These are phyloP conservation scores for Knoxia roxburghii DNA, from an alignment of 257 asterid genomes.

Conservation along the genomic window DNA sequence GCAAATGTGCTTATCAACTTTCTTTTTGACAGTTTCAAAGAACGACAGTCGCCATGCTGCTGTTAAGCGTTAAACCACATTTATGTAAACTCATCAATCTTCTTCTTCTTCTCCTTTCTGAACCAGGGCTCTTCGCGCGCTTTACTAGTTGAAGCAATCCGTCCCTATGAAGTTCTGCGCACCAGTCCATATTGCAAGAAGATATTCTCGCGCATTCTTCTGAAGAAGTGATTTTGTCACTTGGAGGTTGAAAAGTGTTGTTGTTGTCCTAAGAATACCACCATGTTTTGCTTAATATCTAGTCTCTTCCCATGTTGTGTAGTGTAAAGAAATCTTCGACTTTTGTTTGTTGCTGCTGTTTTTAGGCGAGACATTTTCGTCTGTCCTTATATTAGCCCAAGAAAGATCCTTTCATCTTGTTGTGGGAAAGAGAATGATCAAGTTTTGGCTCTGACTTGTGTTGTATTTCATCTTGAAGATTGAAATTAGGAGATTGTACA, in stretches of 20 bases:
- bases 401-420: not conserved
- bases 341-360: conserved; percentile 7
- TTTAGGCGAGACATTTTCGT: not conserved
- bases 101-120: conserved; percentile 3
- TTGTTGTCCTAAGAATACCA: conserved; percentile 7
- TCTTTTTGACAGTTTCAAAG: not conserved
- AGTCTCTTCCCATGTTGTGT: conserved; percentile 4
- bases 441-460: not conserved
- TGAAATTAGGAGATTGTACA: not conserved
- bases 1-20: not conserved
- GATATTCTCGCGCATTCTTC: conserved; percentile 35
- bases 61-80: not conserved
- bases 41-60: not conserved
- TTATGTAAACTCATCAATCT: not conserved
- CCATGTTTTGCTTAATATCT: not conserved
- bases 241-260: conserved; percentile 17
- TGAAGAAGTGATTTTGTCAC: conserved; percentile 27
- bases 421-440: conserved; percentile 7
- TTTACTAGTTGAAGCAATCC: conserved; percentile 24
- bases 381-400: not conserved
- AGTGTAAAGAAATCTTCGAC: conserved; percentile 10
- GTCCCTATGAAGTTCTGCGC: conserved; percentile 26
- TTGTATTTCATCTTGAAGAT: conserved; percentile 13
- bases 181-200: conserved; percentile 43
- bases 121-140: conserved; percentile 29